Percentiles rank a stretch among this genome's conserved stretches.
Evolutionary conservation across 2,329 filamentous ascomycete genomes (phyloP).

Genomic region (Ophiostoma triangulosporum): DNA sequence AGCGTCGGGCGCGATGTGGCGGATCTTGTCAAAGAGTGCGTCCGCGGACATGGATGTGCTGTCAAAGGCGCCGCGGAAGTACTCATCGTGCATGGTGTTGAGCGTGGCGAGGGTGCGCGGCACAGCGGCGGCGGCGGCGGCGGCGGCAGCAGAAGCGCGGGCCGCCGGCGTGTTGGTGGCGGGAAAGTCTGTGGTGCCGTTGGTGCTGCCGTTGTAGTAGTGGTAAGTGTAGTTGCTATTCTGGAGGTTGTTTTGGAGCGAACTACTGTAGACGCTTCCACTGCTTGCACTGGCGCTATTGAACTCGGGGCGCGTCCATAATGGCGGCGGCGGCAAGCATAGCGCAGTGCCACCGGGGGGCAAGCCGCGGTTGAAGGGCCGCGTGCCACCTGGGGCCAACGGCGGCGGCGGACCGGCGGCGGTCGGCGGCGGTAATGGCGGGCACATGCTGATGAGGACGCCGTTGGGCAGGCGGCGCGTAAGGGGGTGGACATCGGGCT

Average conservation of each 20-base stretch:
- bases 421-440: not conserved
- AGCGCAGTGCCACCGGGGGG: not conserved
- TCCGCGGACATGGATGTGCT: not conserved
- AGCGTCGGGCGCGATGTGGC: slow-evolving; percentile 8
- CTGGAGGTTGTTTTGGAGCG: not conserved
- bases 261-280: not conserved
- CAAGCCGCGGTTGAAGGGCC: not conserved
- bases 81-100: slow-evolving; percentile 8
- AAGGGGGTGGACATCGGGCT: too few species aligned
- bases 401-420: not conserved
- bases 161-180: too few species aligned
- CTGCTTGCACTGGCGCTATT: not conserved
- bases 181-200: not conserved
- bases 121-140: too few species aligned
- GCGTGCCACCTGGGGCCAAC: not conserved
- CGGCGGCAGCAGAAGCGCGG: not conserved
- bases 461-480: not conserved
- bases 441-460: not conserved
- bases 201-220: not conserved
- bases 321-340: not conserved
- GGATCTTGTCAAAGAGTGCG: slow-evolving; percentile 6
- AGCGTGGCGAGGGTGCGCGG: not conserved
- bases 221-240: not conserved
- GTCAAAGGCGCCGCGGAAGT: slow-evolving; percentile 4
- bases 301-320: not conserved